A percentile compares a stretch with the other conserved stretches of the same genome.
phyloP scores from a whole-genome alignment of 129 eudicot genomes.

The Centrapalus pauciflorus region DNA sequence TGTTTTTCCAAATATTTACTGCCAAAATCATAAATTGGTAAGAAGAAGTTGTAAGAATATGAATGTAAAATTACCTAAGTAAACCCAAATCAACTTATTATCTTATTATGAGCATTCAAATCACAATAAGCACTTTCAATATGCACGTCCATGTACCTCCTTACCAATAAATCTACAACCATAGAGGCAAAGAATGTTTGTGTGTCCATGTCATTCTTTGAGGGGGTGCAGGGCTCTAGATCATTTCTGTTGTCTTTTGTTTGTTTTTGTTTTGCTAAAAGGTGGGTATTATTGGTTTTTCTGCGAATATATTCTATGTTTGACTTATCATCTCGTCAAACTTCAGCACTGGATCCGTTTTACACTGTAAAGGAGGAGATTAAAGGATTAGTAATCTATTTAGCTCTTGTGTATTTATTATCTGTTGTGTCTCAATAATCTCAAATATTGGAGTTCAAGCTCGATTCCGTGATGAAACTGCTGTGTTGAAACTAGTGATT shows the following conservation, averaged over 20 bases:
- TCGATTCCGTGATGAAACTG: not conserved
- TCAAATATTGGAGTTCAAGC: not conserved
- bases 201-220: not conserved
- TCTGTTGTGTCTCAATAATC: too few relatives aligned
- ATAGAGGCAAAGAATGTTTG: not conserved
- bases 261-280: not conserved
- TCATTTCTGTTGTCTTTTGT: not conserved
- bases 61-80: too few relatives aligned
- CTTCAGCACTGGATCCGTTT: constrained; percentile 65
- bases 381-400: constrained; percentile 46
- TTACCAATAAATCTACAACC: too few relatives aligned
- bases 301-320: not conserved
- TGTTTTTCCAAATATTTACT: too few relatives aligned
- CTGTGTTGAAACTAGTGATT: not conserved
- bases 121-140: too few relatives aligned
- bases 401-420: not conserved
- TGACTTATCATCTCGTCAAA: constrained; percentile 39
- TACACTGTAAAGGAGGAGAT: constrained; percentile 63
- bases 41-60: too few relatives aligned
- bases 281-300: not conserved
- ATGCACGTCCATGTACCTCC: too few relatives aligned
- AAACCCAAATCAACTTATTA: too few relatives aligned
- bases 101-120: too few relatives aligned
- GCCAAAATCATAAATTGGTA: too few relatives aligned
- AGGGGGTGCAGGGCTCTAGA: not conserved